Conservation (phyloP, 352 stramenopile genomes). For the Globisporangium recalcitrans region DNA sequence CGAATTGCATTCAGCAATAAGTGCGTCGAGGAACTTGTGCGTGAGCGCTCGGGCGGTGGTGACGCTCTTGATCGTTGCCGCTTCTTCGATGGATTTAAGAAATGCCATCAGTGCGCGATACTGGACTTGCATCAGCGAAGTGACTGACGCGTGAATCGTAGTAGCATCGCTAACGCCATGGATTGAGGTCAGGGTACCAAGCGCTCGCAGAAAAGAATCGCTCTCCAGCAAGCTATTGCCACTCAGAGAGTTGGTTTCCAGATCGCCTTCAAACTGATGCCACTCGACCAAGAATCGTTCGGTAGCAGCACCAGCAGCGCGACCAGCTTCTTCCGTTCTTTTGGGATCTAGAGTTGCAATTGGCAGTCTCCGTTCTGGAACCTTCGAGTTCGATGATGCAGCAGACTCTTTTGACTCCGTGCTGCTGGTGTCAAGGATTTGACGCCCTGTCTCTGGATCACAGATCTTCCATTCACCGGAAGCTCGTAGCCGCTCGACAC, state of each 20-base stretch:
- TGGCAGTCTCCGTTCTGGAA: conserved; percentile 1
- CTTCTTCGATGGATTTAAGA: conserved; percentile 12
- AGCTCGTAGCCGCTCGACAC: conserved; percentile 59
- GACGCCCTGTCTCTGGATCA: conserved; percentile 63
- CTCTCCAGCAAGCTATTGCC: conserved; percentile 3
- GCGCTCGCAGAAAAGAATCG: conserved; percentile 1
- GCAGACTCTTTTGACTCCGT: neutral
- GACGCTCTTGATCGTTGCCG: conserved; percentile 7
- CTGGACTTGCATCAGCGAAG: conserved; percentile 12
- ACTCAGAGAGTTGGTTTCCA: neutral
- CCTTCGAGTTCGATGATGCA: neutral
- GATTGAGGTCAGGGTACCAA: neutral
- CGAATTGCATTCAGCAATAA: conserved; percentile 9
- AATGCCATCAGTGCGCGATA: conserved; percentile 11
- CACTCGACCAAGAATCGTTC: conserved; percentile 8
- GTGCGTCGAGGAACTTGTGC: conserved; percentile 21
- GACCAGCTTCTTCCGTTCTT: neutral
- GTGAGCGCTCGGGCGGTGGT: conserved; percentile 8
- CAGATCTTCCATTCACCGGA: conserved; percentile 85
- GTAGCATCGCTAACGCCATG: neutral
- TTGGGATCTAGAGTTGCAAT: neutral
- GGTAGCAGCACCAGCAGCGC: neutral
- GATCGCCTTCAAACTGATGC: neutral
- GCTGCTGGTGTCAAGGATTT: conserved; percentile 13
- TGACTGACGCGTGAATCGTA: neutral